A percentile compares a stretch with the other conserved stretches of the same genome.
Evolutionary conservation across 2,329 filamentous ascomycete genomes (phyloP).

Genomic region (Epichloe sibirici): DNA sequence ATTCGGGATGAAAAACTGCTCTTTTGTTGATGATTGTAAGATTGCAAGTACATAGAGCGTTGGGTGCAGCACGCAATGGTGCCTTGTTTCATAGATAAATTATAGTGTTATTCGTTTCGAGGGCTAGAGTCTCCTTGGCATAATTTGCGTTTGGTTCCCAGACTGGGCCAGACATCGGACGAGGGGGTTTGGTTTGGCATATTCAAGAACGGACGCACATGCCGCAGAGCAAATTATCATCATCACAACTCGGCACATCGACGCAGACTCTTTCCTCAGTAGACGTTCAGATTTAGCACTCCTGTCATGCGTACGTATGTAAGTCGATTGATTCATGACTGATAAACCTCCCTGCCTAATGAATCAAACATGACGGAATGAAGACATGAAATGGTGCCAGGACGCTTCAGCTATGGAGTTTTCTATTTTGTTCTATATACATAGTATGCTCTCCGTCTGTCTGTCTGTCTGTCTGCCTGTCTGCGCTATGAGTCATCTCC

Average conservation of each 20-base stretch:
- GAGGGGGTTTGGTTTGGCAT: too few species aligned
- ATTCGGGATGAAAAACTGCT: background rate
- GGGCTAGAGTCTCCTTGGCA: background rate
- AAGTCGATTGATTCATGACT: background rate
- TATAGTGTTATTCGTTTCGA: background rate
- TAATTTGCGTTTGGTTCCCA: too few species aligned
- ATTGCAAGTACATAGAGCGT: background rate
- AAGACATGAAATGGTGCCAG: background rate
- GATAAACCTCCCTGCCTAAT: too few species aligned
- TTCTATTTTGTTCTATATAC: background rate
- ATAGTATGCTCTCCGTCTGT: background rate
- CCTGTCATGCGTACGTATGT: background rate
- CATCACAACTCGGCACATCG: too few species aligned
- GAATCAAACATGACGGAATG: background rate
- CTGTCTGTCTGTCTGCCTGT: too few species aligned
- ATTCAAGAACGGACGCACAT: background rate
- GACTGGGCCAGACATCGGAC: too few species aligned
- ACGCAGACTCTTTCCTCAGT: too few species aligned
- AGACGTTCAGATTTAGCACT: too few species aligned
- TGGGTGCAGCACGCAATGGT: background rate
- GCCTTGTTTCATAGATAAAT: background rate
- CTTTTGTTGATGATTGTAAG: background rate
- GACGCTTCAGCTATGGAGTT: background rate
- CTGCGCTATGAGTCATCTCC: slow-evolving; percentile 12
- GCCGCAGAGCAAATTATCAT: background rate